Evolutionary conservation across 495 filamentous ascomycete species (phyloP).

Genomic region (Aspergillus conjunctus): DNA sequence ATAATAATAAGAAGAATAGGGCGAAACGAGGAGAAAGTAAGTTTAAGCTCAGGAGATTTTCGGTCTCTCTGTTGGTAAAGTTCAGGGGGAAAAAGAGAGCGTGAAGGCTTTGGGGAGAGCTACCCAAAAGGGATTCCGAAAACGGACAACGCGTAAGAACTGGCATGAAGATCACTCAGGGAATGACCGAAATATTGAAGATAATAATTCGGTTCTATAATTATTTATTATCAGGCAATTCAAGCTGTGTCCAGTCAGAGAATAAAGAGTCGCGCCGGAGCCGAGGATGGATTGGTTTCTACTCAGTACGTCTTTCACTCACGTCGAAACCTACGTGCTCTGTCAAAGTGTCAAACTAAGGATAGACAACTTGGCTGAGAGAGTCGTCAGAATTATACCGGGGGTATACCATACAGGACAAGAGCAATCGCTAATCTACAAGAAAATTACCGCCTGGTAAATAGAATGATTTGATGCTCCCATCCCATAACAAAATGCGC

Average conservation of each 20-base stretch:
- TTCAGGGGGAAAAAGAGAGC: background rate
- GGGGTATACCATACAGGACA: constrained; percentile 4
- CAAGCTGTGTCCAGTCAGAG: too few species aligned
- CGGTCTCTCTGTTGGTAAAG: background rate
- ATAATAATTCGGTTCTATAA: too few species aligned
- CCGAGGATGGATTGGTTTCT: too few species aligned
- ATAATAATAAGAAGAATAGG: background rate
- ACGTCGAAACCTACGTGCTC: background rate
- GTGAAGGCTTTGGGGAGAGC: background rate
- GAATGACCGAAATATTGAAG: background rate
- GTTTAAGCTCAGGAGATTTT: background rate
- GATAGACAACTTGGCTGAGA: background rate
- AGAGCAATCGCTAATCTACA: constrained; percentile 20
- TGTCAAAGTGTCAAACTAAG: background rate
- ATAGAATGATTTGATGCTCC: constrained; percentile 12
- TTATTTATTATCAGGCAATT: too few species aligned
- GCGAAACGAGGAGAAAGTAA: background rate
- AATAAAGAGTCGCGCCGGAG: too few species aligned
- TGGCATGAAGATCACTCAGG: background rate
- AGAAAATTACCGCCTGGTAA: background rate
- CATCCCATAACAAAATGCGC: constrained; percentile 18
- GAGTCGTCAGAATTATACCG: background rate
- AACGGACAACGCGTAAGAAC: constrained; percentile 5
- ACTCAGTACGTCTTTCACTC: too few species aligned
- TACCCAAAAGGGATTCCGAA: background rate